Percentiles rank a stretch among this genome's conserved stretches.
phyloP scores from a whole-genome alignment of 345 rosid genomes.

The Limnanthes douglasii region DNA sequence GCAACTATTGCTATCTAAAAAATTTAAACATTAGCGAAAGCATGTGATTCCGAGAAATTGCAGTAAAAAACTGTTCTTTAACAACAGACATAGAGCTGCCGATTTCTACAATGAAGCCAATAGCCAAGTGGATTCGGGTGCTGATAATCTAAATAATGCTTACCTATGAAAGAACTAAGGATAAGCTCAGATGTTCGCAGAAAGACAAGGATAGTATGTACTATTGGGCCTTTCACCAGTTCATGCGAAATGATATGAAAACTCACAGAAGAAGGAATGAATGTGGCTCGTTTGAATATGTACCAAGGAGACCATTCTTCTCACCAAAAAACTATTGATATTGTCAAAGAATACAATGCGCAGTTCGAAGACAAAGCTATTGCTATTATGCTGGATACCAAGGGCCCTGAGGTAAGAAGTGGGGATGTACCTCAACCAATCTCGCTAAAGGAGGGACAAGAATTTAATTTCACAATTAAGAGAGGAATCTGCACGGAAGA shows the following conservation, averaged over 20 bases:
- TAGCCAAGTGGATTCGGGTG: conserved; percentile 10
- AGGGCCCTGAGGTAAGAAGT: conserved; percentile 89
- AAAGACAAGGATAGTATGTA: conserved; percentile 63
- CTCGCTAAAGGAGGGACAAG: too few relatives aligned
- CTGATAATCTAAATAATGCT: conserved; percentile 13
- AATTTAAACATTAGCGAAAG: too few relatives aligned
- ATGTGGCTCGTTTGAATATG: conserved; percentile 70
- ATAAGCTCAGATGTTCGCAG: conserved; percentile 16
- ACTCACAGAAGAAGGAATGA: conserved; percentile 61
- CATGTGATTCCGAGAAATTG: too few relatives aligned
- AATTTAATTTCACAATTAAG: too few relatives aligned
- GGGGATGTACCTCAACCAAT: too few relatives aligned
- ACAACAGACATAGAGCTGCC: too few relatives aligned
- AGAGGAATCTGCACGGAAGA: too few relatives aligned
- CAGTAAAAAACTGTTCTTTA: too few relatives aligned
- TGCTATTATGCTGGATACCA: too few relatives aligned
- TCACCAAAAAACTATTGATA: conserved; percentile 52
- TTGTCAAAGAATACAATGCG: conserved; percentile 66
- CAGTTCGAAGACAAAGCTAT: conserved; percentile 48
- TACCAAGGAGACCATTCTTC: conserved; percentile 71
- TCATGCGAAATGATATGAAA: conserved; percentile 74
- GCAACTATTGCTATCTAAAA: too few relatives aligned
- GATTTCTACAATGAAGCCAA: too few relatives aligned
- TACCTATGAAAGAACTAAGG: conserved; percentile 9
- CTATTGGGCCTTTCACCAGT: conserved; percentile 71